Percentiles rank a stretch among this genome's conserved stretches.
Evolutionary conservation across 805 yeast species (phyloP).

Genomic region (Metschnikowia sp.): DNA sequence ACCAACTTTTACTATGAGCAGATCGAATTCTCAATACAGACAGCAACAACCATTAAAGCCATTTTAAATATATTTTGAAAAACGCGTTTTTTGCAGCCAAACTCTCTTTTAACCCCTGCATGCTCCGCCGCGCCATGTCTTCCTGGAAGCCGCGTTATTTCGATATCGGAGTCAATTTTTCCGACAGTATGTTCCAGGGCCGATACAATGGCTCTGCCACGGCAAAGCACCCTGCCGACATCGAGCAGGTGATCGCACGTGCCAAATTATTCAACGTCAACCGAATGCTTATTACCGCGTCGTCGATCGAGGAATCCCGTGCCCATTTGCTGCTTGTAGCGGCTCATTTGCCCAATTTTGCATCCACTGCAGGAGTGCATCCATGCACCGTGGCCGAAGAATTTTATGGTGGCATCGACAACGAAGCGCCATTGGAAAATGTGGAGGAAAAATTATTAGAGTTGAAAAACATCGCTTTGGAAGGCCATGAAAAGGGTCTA

Average conservation of each 20-base stretch:
- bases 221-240: conserved; percentile 64
- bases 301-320: conserved; percentile 63
- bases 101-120: neutral
- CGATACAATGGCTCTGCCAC: conserved; percentile 57
- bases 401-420: conserved; percentile 28
- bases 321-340: conserved; percentile 58
- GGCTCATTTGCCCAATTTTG: conserved; percentile 21
- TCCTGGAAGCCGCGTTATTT: conserved; percentile 42
- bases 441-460: conserved; percentile 43
- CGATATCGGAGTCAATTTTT: conserved; percentile 65
- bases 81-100: no score
- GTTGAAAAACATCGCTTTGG: conserved; percentile 47
- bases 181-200: conserved; percentile 88
- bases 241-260: conserved; percentile 58
- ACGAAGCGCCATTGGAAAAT: conserved; percentile 36
- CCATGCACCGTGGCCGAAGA: conserved; percentile 74
- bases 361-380: conserved; percentile 89
- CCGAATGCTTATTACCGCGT: conserved; percentile 78
- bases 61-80: no score
- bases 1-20: no score
- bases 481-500: conserved; percentile 46
- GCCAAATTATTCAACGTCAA: conserved; percentile 65
- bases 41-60: no score
- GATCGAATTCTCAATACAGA: no score
- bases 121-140: conserved; percentile 8